Conservation (phyloP, 2,329 filamentous ascomycete genomes). For the Helicocarpus griseus region DNA sequence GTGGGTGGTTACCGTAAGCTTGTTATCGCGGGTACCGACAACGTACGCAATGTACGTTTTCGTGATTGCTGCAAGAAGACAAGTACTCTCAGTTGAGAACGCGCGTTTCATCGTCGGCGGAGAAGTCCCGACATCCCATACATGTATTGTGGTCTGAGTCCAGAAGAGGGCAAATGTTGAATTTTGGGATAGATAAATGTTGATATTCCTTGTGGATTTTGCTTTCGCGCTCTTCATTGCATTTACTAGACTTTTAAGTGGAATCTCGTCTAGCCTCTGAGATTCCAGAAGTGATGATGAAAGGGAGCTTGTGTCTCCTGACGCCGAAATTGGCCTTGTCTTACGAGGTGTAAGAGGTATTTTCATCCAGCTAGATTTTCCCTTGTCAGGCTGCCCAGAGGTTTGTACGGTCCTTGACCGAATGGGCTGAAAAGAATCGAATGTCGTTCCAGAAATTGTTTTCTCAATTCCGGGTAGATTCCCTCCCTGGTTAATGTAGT, state of each 20-base stretch:
- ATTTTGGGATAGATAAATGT: constrained; percentile 30
- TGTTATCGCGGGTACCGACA: constrained; percentile 33
- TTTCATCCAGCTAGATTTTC: not conserved
- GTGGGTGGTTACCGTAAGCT: constrained; percentile 26
- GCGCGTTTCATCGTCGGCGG: constrained; percentile 25
- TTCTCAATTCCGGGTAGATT: not conserved
- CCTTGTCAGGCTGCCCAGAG: not conserved
- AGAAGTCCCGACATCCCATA: constrained; percentile 31
- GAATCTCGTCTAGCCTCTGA: constrained; percentile 32
- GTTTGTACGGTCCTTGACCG: not conserved
- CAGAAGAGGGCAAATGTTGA: constrained; percentile 32
- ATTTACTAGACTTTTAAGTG: constrained; percentile 22
- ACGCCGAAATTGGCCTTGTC: constrained; percentile 7
- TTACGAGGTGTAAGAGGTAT: not conserved
- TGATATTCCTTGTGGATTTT: constrained; percentile 25
- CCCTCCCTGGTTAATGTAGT: not conserved
- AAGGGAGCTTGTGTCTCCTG: constrained; percentile 28
- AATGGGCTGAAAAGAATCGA: not conserved
- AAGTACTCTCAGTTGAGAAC: constrained; percentile 30
- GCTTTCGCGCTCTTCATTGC: constrained; percentile 21
- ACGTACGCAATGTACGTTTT: constrained; percentile 31
- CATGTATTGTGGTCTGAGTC: constrained; percentile 29
- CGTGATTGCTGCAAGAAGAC: constrained; percentile 30
- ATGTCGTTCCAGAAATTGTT: not conserved
- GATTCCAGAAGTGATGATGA: constrained; percentile 26